phyloP scores from a whole-genome alignment of 1,284 basidiomycete genomes.

The Lignosus rhinocerotis region DNA sequence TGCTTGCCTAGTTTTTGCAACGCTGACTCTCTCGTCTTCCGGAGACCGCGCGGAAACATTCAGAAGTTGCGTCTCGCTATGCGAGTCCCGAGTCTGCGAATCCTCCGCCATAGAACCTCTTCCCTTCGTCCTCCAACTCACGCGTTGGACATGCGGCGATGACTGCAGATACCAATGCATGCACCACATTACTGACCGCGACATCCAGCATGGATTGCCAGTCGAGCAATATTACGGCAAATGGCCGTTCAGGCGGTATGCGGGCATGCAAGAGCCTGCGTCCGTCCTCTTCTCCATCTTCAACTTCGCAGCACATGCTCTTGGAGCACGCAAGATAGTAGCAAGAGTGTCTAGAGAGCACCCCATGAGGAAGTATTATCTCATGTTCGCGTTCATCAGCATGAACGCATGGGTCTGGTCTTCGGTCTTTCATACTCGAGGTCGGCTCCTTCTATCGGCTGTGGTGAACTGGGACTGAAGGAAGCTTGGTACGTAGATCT shows the following conservation, averaged over 20 bases:
- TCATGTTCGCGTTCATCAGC: constrained; percentile 70
- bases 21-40: constrained; percentile 29
- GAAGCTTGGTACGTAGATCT: constrained; percentile 54
- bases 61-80: constrained; percentile 29
- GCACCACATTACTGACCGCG: constrained; percentile 76
- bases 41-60: constrained; percentile 35
- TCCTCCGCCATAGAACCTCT: constrained; percentile 28
- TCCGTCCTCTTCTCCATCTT: constrained; percentile 87
- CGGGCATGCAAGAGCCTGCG: constrained; percentile 92
- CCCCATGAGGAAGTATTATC: constrained; percentile 73
- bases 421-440: constrained; percentile 89
- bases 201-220: constrained; percentile 41
- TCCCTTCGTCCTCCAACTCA: constrained; percentile 53
- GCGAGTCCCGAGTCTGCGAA: constrained; percentile 25
- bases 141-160: constrained; percentile 78
- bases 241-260: constrained; percentile 90
- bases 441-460: constrained; percentile 42
- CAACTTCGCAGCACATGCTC: constrained; percentile 77
- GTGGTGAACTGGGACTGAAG: constrained; percentile 3
- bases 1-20: constrained; percentile 8
- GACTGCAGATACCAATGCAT: constrained; percentile 92
- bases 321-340: constrained; percentile 54
- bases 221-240: constrained; percentile 92
- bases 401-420: constrained; percentile 96
- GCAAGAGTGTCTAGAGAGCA: constrained; percentile 55